Evolutionary conservation across 441 rosid genomes (phyloP).

Genomic region (Cnidoscolus chayamansa): DNA sequence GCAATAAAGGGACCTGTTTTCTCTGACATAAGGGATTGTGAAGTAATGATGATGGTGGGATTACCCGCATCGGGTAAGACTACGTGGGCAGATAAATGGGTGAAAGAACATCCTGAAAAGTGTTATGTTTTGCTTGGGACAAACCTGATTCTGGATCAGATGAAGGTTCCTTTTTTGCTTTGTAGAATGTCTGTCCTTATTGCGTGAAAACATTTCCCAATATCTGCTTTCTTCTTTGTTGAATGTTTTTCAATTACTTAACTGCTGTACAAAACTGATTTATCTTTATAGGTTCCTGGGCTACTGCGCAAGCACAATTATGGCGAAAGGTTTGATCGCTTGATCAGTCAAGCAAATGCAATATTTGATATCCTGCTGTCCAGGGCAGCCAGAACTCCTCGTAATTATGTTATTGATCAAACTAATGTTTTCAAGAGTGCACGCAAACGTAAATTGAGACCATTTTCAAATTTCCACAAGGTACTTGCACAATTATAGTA

Average conservation of each 20-base stretch:
- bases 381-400: conserved; percentile 31
- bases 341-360: conserved; percentile 27
- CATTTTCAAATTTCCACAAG: conserved; percentile 28
- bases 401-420: conserved; percentile 36
- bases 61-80: conserved; percentile 41
- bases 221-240: not conserved
- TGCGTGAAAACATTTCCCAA: not conserved
- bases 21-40: conserved; percentile 15
- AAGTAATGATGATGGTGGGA: conserved; percentile 38
- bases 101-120: conserved; percentile 37
- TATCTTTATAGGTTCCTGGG: conserved; percentile 31
- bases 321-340: conserved; percentile 28
- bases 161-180: conserved; percentile 30
- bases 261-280: not conserved
- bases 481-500: conserved; percentile 15
- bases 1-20: conserved; percentile 29
- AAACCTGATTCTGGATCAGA: conserved; percentile 36
- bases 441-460: conserved; percentile 30
- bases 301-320: conserved; percentile 26
- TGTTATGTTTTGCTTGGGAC: conserved; percentile 36
- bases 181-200: not conserved
- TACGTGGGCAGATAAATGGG: conserved; percentile 41
- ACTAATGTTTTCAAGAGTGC: conserved; percentile 41
- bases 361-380: conserved; percentile 27
- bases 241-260: not conserved